Percentiles rank a stretch among this genome's conserved stretches.
Evolutionary conservation across 1,284 basidiomycete species (phyloP).

Genomic region (Ceratorhiza oryzae-sativae): DNA sequence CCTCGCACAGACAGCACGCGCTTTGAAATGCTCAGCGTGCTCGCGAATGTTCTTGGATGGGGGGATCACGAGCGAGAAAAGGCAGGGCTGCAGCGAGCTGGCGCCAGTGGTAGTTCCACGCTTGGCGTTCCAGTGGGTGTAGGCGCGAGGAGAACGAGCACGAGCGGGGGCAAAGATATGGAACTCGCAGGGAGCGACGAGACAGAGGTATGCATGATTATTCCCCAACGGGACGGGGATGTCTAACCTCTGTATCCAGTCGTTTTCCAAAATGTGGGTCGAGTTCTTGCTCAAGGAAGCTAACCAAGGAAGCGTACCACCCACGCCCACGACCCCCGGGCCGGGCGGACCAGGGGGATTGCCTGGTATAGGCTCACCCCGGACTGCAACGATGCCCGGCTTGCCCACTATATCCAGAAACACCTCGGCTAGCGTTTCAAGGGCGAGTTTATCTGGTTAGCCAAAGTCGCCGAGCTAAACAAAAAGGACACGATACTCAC

Average conservation of each 20-base stretch:
- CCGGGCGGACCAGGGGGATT: background rate
- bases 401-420: constrained; percentile 20
- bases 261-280: constrained; percentile 93
- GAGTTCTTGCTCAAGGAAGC: constrained; percentile 94
- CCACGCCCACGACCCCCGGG: constrained; percentile 21
- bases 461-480: background rate
- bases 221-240: too few relatives aligned
- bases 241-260: constrained; percentile 57
- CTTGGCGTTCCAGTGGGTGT: constrained; percentile 34
- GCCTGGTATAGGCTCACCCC: constrained; percentile 2
- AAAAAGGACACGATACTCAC: background rate
- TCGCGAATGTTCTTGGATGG: constrained; percentile 91
- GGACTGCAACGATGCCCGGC: constrained; percentile 16
- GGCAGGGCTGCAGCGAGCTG: constrained; percentile 80
- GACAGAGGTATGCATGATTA: constrained; percentile 65
- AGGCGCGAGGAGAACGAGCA: constrained; percentile 22
- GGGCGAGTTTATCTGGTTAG: constrained; percentile 15
- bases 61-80: constrained; percentile 87
- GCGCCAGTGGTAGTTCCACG: constrained; percentile 43
- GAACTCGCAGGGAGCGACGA: constrained; percentile 78
- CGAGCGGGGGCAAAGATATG: constrained; percentile 54
- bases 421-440: constrained; percentile 7
- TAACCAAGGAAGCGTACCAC: constrained; percentile 56
- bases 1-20: constrained; percentile 92
- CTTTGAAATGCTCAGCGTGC: constrained; percentile 93